Evolutionary conservation across 2,329 filamentous ascomycete genomes (phyloP).

Genomic region (Fusarium sarcochroum): DNA sequence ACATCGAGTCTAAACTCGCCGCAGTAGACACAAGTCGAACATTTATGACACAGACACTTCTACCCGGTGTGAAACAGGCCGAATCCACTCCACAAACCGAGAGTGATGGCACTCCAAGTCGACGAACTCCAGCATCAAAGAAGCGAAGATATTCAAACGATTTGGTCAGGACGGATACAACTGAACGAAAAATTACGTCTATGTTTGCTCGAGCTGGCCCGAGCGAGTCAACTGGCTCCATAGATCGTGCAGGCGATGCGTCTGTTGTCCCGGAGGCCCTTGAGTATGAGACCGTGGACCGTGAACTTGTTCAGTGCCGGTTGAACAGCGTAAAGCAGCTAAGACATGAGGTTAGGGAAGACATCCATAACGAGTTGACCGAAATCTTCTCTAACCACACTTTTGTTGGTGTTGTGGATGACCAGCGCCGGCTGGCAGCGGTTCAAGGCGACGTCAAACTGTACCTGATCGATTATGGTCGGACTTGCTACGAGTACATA

Average conservation of each 20-base stretch:
- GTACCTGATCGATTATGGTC: constrained; percentile 93
- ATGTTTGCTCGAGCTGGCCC: constrained; percentile 79
- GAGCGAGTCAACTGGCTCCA: constrained; percentile 38
- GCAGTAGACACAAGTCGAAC: constrained; percentile 94
- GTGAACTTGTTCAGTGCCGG: constrained; percentile 77
- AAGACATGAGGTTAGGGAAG: constrained; percentile 82
- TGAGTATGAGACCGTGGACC: constrained; percentile 80
- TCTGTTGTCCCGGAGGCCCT: constrained; percentile 63
- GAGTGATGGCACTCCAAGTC: constrained; percentile 49
- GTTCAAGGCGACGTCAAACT: constrained; percentile 94
- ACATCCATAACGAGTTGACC: constrained; percentile 87
- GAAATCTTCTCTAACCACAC: constrained; percentile 90
- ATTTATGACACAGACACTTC: constrained; percentile 92
- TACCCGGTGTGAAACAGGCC: constrained; percentile 72
- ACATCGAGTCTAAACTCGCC: constrained; percentile 82
- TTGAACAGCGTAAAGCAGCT: constrained; percentile 90
- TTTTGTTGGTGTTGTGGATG: constrained; percentile 94
- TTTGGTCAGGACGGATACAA: constrained; percentile 90
- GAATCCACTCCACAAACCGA: constrained; percentile 48
- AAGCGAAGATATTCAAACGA: constrained; percentile 72
- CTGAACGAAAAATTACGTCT: constrained; percentile 92
- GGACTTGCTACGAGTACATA: constrained; percentile 89
- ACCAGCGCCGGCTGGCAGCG: constrained; percentile 86
- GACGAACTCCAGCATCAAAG: constrained; percentile 56
- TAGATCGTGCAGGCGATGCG: constrained; percentile 52